These are phyloP conservation scores for Chlorella variabilis DNA, from an alignment of 163 green algal genomes.

Conservation along the genomic window DNA sequence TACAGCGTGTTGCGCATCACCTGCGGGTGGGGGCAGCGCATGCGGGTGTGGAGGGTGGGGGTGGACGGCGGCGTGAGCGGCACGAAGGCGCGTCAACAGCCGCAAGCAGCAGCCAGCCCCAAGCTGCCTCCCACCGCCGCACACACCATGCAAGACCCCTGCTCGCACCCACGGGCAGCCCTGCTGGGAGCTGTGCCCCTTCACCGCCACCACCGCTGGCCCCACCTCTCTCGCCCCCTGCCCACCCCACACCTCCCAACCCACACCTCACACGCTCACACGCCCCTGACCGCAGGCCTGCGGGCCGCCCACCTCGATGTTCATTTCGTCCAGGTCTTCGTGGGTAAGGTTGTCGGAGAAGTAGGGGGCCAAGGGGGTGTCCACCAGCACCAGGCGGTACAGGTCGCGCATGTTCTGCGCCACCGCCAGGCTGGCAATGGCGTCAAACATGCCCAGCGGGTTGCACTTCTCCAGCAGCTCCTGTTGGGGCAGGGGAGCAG, in stretches of 20 bases:
- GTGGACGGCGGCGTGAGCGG: too few species aligned
- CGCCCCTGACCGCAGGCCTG: too few species aligned
- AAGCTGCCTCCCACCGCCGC: too few species aligned
- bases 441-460: slow-evolving; percentile 98
- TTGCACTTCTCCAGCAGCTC: slow-evolving; percentile 99
- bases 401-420: slow-evolving; percentile 96
- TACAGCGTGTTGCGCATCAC: slow-evolving; percentile 94
- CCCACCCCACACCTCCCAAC: too few species aligned
- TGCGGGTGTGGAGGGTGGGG: too few species aligned
- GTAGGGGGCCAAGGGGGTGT: slow-evolving; percentile 98
- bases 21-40: slow-evolving; percentile 11
- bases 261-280: too few species aligned
- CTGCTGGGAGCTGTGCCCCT: too few species aligned
- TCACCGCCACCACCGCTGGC: not conserved
- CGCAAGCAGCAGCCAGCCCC: too few species aligned
- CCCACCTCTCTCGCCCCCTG: not conserved
- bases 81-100: too few species aligned
- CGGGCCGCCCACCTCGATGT: slow-evolving; percentile 95
- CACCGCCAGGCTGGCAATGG: slow-evolving; percentile 89
- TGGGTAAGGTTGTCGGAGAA: slow-evolving; percentile 69
- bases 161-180: too few species aligned
- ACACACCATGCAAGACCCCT: too few species aligned
- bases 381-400: slow-evolving; percentile 92
- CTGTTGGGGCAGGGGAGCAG: slow-evolving; percentile 44
- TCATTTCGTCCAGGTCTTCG: slow-evolving; percentile 99